Conservation (phyloP, 139 green algal species). For the Chlorella sp. region DNA sequence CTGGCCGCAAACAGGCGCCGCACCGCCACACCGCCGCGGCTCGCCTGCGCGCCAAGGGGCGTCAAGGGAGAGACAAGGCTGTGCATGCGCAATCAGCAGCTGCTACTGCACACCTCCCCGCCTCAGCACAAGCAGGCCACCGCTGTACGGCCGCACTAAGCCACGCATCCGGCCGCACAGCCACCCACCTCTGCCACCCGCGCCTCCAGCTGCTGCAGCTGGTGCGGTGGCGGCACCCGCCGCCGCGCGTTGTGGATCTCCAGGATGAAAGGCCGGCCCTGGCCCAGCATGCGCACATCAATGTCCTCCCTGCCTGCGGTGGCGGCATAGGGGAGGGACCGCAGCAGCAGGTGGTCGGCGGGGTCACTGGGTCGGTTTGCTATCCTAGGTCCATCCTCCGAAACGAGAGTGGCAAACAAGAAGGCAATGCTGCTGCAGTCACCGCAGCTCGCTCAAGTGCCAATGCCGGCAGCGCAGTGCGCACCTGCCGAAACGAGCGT, state of each 20-base stretch:
- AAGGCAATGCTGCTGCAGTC: too few species aligned
- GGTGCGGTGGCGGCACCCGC: background rate
- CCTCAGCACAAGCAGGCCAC: too few species aligned
- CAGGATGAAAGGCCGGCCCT: conserved; percentile 82
- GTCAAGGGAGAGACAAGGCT: too few species aligned
- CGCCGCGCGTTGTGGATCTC: conserved; percentile 66
- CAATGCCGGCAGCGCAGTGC: background rate
- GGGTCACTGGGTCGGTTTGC: too few species aligned
- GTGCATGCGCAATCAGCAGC: too few species aligned
- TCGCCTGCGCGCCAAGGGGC: background rate
- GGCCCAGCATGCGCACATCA: conserved; percentile 90
- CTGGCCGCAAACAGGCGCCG: conserved; percentile 42
- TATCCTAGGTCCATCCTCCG: too few species aligned
- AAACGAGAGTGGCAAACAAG: too few species aligned
- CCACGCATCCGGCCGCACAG: background rate
- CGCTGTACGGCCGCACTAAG: too few species aligned
- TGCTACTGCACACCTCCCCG: too few species aligned
- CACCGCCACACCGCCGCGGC: conserved; percentile 54
- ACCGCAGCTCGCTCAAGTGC: too few species aligned
- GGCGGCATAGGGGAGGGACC: too few species aligned
- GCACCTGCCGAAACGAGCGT: conserved; percentile 56
- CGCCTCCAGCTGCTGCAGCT: conserved; percentile 10
- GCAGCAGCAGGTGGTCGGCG: too few species aligned
- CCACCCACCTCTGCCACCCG: background rate
- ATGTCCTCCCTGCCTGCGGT: conserved; percentile 84